These are phyloP conservation scores for Isatis lusitanica DNA, from an alignment of 441 rosid species.

Conservation along the genomic window DNA sequence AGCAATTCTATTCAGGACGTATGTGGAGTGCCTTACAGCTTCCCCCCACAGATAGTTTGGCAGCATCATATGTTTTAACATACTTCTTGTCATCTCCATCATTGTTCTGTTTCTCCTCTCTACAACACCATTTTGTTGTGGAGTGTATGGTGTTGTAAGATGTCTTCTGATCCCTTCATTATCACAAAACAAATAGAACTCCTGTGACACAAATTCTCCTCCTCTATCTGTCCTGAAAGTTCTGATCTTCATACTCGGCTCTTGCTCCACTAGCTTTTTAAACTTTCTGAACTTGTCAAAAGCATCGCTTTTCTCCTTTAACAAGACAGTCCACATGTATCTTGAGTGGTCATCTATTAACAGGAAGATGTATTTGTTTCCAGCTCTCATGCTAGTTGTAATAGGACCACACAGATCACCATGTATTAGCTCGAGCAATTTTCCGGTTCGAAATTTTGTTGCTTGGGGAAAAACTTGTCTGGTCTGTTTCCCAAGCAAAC, in stretches of 20 bases:
- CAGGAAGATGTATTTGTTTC: neutral
- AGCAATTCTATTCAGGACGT: neutral
- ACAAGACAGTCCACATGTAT: too few species aligned
- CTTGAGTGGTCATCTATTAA: neutral
- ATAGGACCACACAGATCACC: neutral
- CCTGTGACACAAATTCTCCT: neutral
- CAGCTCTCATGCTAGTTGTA: neutral
- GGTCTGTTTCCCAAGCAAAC: neutral
- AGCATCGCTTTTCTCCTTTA: too few species aligned
- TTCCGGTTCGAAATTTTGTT: neutral
- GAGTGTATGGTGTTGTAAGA: neutral
- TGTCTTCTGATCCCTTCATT: neutral
- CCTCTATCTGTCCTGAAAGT: neutral
- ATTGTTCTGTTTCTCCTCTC: neutral
- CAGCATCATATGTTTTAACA: neutral
- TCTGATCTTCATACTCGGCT: fast-evolving
- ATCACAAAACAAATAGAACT: neutral
- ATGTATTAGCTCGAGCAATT: neutral
- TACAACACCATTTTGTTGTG: neutral
- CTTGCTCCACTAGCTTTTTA: neutral
- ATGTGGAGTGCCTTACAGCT: neutral
- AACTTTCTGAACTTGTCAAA: neutral
- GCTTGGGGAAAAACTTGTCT: neutral
- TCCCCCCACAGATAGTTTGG: neutral
- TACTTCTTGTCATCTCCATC: neutral